Percentiles rank a stretch among this genome's conserved stretches.
These are phyloP conservation scores for Fraxinus greggii DNA, from an alignment of 305 asterid species.

Conservation along the genomic window DNA sequence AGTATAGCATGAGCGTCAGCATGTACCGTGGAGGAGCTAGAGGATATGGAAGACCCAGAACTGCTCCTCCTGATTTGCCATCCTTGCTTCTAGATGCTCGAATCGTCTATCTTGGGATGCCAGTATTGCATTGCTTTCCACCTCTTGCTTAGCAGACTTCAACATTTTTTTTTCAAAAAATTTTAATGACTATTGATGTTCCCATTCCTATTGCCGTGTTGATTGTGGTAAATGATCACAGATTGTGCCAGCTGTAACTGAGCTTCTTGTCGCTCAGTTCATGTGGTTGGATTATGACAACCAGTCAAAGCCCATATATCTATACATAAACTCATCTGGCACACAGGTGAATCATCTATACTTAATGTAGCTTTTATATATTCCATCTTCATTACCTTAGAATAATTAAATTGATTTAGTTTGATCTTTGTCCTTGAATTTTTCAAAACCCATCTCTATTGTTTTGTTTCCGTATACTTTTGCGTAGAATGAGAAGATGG, in stretches of 20 bases:
- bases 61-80: slow-evolving; percentile 95
- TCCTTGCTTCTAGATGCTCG: slow-evolving; percentile 86
- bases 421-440: neutral
- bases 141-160: slow-evolving; percentile 17
- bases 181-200: neutral
- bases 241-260: slow-evolving; percentile 89
- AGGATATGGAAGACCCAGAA: slow-evolving; percentile 64
- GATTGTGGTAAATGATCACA: slow-evolving; percentile 32
- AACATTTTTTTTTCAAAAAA: neutral
- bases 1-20: slow-evolving; percentile 68
- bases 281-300: slow-evolving; percentile 79
- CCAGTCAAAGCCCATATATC: slow-evolving; percentile 74
- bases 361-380: neutral
- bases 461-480: neutral
- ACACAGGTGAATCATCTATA: slow-evolving; percentile 57
- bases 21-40: slow-evolving; percentile 86
- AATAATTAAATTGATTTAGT: neutral
- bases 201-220: neutral
- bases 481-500: slow-evolving; percentile 63
- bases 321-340: slow-evolving; percentile 87
- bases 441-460: neutral
- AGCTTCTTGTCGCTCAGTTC: slow-evolving; percentile 81
- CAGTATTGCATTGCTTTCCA: slow-evolving; percentile 44
- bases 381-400: neutral
- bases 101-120: slow-evolving; percentile 94